Base-by-base conservation (phyloP, 176 grass and related monocot species). In the Eragrostis nindensis region DNA sequence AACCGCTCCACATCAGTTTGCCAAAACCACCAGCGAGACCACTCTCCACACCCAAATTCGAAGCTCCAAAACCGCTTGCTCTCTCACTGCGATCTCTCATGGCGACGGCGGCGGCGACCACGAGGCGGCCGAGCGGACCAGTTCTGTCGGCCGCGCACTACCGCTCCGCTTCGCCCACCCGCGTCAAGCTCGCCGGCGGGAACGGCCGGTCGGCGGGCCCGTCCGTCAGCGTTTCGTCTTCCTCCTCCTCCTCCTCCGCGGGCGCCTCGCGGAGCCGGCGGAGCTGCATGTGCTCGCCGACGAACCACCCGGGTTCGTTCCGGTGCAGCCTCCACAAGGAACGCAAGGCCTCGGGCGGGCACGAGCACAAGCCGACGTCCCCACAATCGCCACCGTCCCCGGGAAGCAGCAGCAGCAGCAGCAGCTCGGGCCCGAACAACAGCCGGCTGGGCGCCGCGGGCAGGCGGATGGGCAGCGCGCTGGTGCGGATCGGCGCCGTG, bases 281-380 rank as follows among this genome's bases (percentile, higher is more conserved):
- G 24, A 81, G 75, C 13, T 94, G 92, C 82, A 86, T 88, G 75
- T 94, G 92, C 85, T 88, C 92, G 0, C 92, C 92, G 70, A 94
- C 92, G 14, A 91, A 63, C 17, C 92, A 94, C 60, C 92, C 88
- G 0, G 92, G 92, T 0, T 94, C 92, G 2, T 94, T 94, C 80
- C 88, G 92, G 2, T 94, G 92, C 66, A 88, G 88, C 79, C 82
- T 74, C 38, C 92, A 94, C 83, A 94, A 88, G 64, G 88, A 87
- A 3, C 65, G 71, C 79, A 82, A 63, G 14, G 39, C 52, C 8
- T 10, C 55, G 0, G 55, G n/a, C n/a, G n/a, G n/a, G n/a, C n/a
- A 15, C 71, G 13, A 11, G 5, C 78, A 21, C 53, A 74, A 41
- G 80, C 74, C 68, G 42, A 60, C 8, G 3, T 83, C 53, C 1